Base-by-base conservation (phyloP, 1,284 basidiomycete genomes). In the Apiotrichum laibachii region DNA sequence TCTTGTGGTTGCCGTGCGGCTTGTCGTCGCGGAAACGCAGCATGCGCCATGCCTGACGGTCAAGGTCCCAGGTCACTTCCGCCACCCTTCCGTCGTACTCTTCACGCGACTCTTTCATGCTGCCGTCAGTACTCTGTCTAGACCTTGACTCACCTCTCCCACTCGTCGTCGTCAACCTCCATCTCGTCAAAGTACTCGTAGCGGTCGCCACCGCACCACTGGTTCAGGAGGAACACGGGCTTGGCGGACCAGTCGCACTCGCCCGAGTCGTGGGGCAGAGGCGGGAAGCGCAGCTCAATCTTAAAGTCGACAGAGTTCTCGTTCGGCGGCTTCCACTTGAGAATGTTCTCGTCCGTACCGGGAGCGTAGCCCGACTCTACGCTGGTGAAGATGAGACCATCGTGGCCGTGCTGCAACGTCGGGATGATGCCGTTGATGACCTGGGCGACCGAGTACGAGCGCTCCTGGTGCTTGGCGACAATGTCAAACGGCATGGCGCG, bases 241-340 rank as follows among this genome's bases (percentile, higher is more conserved):
- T 94, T 97, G 11, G 87, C 87, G 55, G 80, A 81, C 62, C 87
- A 88, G 71, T 99, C 92, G 0, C 91, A 89, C 68, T 86, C 77
- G 9, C 77, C 68, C 0, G 84, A 82, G 59, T 86, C 77, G 34
- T 80, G 78, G 3, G 55, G 48, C 34, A 78, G 76, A 3, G 92
- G 86, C 2, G 95, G 93, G 75, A 99, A 99, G 40, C 91, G 86
- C 19, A 99, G 82, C 54, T 94, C 84, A 15, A 99, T 86, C 73
- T 92, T 92, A 81, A 99, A 99, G 77, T 99, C 96, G 71, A 99
- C 89, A 5, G 92, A 93, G 77, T 99, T 99, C 72, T 99, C 96
- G 3, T 88, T 90, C 4, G 96, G 93, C 1, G 95, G 94, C 78
- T 99, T 99, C 96, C 96, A 99, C 77, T 99, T 99, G 68, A 97